A percentile compares a stretch with the other conserved stretches of the same genome.
Conservation (phyloP, 73 alveolate species). For the Paramecium bursaria region DNA sequence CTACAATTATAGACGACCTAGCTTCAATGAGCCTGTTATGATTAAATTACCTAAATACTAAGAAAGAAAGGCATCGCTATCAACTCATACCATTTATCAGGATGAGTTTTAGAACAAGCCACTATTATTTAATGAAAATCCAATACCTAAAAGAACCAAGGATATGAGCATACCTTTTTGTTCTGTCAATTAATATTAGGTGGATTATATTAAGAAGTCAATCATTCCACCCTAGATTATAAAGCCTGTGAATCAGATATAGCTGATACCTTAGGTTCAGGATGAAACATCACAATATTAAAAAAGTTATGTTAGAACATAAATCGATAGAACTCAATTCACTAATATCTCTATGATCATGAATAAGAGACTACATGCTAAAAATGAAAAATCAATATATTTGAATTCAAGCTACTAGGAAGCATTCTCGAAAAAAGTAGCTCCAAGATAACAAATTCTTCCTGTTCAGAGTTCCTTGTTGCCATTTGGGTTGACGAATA, state of each 20-base stretch:
- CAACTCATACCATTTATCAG: constrained; percentile 11
- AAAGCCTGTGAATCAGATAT: constrained; percentile 28
- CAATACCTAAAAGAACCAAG: background rate
- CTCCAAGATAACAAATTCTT: too few relatives aligned
- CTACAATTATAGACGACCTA: background rate
- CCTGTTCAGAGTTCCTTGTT: too few relatives aligned
- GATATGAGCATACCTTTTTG: constrained; percentile 42
- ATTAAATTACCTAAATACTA: background rate
- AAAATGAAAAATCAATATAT: constrained; percentile 23
- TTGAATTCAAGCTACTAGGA: constrained; percentile 48
- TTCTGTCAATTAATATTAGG: constrained; percentile 15
- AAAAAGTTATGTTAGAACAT: constrained; percentile 25
- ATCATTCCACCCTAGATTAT: constrained; percentile 8
- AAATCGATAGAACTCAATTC: background rate
- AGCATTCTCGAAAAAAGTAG: too few relatives aligned
- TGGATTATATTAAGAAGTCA: constrained; percentile 12
- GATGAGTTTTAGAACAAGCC: constrained; percentile 5
- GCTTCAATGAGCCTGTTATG: background rate
- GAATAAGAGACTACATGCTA: constrained; percentile 55
- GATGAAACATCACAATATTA: constrained; percentile 30
- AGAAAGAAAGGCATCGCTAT: constrained; percentile 16
- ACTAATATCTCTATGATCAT: constrained; percentile 52
- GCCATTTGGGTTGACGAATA: too few relatives aligned
- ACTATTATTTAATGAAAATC: background rate
- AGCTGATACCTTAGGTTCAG: constrained; percentile 11